Evolutionary conservation across 805 yeast species (phyloP), one percentile per base, ranked within the genome.

Genomic region (Jamesozyma lodderae): DNA sequence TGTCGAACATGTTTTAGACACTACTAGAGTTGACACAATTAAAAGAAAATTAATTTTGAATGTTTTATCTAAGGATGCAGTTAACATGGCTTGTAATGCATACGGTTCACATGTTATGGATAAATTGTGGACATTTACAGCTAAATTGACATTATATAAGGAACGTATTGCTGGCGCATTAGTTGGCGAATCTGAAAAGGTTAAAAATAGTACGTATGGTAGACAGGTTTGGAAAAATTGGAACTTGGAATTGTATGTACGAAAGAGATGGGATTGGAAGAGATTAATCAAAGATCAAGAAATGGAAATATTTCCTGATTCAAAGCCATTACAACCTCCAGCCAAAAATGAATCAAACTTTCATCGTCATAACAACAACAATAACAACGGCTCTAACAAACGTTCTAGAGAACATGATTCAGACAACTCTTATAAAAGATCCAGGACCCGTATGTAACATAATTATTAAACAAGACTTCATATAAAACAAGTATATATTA

Each of bases 221-320:
- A 75, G 80, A 55, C 71, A 77, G 50, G 97, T 92, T 1, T 92
- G 96, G 97, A 84, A 81, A 57, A 90, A 90, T 59, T 92, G 96
- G 96, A 64, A 73, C 22, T 72, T 90, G 79, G 97, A 92, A 57
- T 62, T 79, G 49, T 90, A 77, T 52, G 55, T 44, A 15, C 40
- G 53, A 34, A 49, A 48, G 35, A 43, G 43, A 57, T 74, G 68
- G 52, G 96, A 87, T 53, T 90, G 97, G 97, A 84, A 81, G 60
- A 63, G 49, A 41, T 47, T 73, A 27, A 68, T 79, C 14, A 82
- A 75, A 41, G 71, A 73, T 32, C 72, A 71, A 47, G 75, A 71
- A 43, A 48, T 55, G 30, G 70, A 62, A 30, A 44, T 60, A 26
- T 66, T 63, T 48, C 67, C 69, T 26, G 53, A 30, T 19, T 30